Evolutionary conservation across 371 early-diverging fungal genomes (phyloP).

Genomic region (Actinomortierella ambigua): DNA sequence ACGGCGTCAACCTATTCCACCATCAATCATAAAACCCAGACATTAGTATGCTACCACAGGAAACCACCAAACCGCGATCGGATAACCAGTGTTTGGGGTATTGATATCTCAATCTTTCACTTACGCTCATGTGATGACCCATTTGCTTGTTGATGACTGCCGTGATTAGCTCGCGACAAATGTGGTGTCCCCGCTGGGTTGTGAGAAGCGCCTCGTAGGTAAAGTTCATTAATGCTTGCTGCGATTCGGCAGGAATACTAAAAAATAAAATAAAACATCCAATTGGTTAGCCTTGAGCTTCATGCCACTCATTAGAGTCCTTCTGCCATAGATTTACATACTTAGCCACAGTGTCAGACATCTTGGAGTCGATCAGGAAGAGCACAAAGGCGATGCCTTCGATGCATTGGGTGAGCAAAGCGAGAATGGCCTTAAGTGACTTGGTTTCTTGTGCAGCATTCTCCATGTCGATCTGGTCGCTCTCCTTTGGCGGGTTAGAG

Average conservation of each 20-base stretch:
- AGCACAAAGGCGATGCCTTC: slow-evolving; percentile 80
- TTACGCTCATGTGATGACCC: slow-evolving; percentile 57
- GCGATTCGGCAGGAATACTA: slow-evolving; percentile 48
- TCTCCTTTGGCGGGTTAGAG: slow-evolving; percentile 40
- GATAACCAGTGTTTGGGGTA: not conserved
- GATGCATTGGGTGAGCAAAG: slow-evolving; percentile 65
- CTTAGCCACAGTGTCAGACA: slow-evolving; percentile 61
- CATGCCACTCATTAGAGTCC: not conserved
- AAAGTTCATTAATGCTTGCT: slow-evolving; percentile 50
- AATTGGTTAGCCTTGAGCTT: not conserved
- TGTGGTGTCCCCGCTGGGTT: slow-evolving; percentile 60
- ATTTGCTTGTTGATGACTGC: slow-evolving; percentile 74
- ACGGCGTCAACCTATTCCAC: slow-evolving; percentile 49
- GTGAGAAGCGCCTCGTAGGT: slow-evolving; percentile 69
- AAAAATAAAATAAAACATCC: not conserved
- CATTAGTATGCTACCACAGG: not conserved
- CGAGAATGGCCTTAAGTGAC: slow-evolving; percentile 70
- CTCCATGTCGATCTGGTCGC: slow-evolving; percentile 40
- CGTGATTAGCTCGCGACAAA: slow-evolving; percentile 72
- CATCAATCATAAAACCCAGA: not conserved
- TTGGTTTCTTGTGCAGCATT: slow-evolving; percentile 61
- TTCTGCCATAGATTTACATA: slow-evolving; percentile 18
- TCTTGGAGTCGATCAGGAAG: slow-evolving; percentile 71
- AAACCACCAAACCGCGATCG: too few relatives aligned
- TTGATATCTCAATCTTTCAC: slow-evolving; percentile 15